phyloP scores from a whole-genome alignment of 306 rosid genomes.

The Sicyos baderoa region DNA sequence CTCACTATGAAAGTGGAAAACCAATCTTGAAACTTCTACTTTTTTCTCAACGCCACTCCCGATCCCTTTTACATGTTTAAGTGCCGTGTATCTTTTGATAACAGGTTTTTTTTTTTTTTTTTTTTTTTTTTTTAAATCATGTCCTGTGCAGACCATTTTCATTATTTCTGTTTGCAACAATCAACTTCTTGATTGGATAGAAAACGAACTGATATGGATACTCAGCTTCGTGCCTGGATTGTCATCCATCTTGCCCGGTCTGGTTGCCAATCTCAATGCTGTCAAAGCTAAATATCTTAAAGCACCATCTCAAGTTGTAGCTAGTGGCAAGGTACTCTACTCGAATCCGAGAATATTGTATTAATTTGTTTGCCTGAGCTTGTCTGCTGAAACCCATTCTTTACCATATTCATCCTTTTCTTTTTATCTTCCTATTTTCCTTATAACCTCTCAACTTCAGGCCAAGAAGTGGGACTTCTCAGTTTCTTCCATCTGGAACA shows the following conservation, averaged over 20 bases:
- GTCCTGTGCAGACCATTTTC: slow-evolving; percentile 55
- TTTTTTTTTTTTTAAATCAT: too few species aligned
- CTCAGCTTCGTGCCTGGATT: slow-evolving; percentile 77
- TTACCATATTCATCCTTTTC: background rate
- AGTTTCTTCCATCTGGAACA: slow-evolving; percentile 68
- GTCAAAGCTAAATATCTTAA: slow-evolving; percentile 67
- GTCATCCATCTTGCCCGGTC: slow-evolving; percentile 45
- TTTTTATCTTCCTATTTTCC: background rate
- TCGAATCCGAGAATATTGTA: too few species aligned
- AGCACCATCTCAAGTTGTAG: slow-evolving; percentile 37
- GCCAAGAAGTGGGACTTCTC: slow-evolving; percentile 83
- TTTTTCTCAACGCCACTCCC: background rate
- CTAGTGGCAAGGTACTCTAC: slow-evolving; percentile 59
- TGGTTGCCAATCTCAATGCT: slow-evolving; percentile 51
- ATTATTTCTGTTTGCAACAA: slow-evolving; percentile 91
- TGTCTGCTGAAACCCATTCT: background rate
- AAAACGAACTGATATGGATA: slow-evolving; percentile 78
- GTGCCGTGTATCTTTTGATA: too few species aligned
- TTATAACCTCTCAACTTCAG: slow-evolving; percentile 29
- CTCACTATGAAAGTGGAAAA: too few species aligned
- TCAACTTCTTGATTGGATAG: slow-evolving; percentile 92
- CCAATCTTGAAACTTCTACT: too few species aligned
- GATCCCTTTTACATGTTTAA: background rate
- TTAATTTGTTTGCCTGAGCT: too few species aligned
- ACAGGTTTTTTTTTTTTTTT: too few species aligned